Base-by-base conservation (phyloP, 2,329 filamentous ascomycete species). In the Cercospora nicotianae region DNA sequence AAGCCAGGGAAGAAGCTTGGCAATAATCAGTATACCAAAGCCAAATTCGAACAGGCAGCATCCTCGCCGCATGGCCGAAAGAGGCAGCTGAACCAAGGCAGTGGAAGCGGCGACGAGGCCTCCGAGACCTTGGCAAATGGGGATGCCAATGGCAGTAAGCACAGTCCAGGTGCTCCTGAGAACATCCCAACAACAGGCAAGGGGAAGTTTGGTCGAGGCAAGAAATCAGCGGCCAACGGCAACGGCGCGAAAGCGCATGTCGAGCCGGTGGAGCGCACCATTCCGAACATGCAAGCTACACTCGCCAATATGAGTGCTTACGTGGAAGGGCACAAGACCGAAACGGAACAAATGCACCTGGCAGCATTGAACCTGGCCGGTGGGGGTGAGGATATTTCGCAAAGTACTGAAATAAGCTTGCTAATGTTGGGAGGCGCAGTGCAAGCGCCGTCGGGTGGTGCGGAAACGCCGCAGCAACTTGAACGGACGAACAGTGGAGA, bases 21-120 rank as follows among this genome's bases (percentile, higher is more conserved):
- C 18, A 89, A 91, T 70, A 95, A 94, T 71, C 92, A 95, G 78
- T 94, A 94, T 75, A 94, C 91, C 0, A 91, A 90, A 89, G 57
- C 74, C 69, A 63, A 70, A 65, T 51, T 78, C 76, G 5, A 83
- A 85, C 18, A 83, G 77, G 51, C 75, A 72, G 86, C 87, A 30
- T 85, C 83, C 28, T 88, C 88, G 4, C 76, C 74, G 3, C 73
- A 74, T 59, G 71, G 72, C 68, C 70, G 73, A 64, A 75, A 77
- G 69, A 72, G 74, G 13, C 67, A 73, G 20, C 65, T 58, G 61
- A 66, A 60, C 60, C 69, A 70, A 28, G 61, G 60, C 59, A 67
- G 67, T 86, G 72, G 66, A 48, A 75, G 75, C 53, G 74, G 73
- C 31, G 74, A 76, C 45, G 74, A 75, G 33, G 67, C 60, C 7